A percentile compares a stretch with the other conserved stretches of the same genome.
Evolutionary conservation across 1,284 basidiomycete genomes (phyloP).

Genomic region (Ustilago loliicola): DNA sequence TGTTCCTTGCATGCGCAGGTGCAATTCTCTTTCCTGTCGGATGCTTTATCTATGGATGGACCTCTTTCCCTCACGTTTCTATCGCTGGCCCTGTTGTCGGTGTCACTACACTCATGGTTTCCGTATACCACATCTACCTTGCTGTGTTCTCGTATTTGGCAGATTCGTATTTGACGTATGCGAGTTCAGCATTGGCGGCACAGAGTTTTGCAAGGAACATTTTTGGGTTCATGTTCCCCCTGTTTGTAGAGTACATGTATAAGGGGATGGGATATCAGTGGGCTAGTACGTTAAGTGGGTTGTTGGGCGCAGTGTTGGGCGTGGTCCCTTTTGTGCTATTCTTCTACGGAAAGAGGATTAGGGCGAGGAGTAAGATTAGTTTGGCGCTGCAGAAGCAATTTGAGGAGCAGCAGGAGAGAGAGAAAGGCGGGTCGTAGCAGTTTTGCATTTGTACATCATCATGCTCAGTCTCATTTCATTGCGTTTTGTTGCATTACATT

Average conservation of each 20-base stretch:
- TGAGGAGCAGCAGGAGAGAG: slow-evolving; percentile 20
- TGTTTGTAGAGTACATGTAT: slow-evolving; percentile 74
- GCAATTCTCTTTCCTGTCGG: slow-evolving; percentile 59
- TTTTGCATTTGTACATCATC: neutral
- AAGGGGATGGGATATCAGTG: slow-evolving; percentile 77
- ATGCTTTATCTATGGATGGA: slow-evolving; percentile 70
- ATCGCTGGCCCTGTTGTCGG: slow-evolving; percentile 70
- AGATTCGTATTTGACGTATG: slow-evolving; percentile 74
- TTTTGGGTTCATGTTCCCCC: slow-evolving; percentile 56
- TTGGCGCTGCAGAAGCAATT: slow-evolving; percentile 39
- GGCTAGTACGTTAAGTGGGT: slow-evolving; percentile 79
- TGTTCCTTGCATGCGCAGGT: slow-evolving; percentile 71
- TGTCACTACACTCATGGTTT: slow-evolving; percentile 54
- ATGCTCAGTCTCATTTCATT: too few species aligned
- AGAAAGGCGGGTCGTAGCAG: neutral
- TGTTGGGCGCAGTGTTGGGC: slow-evolving; percentile 76
- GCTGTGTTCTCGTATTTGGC: slow-evolving; percentile 75
- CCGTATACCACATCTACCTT: slow-evolving; percentile 68
- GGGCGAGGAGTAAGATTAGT: slow-evolving; percentile 76
- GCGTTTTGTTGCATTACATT: neutral
- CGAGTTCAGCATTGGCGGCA: slow-evolving; percentile 82
- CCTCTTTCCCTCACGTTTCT: slow-evolving; percentile 39
- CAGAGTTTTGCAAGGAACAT: slow-evolving; percentile 79
- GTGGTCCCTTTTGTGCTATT: slow-evolving; percentile 78
- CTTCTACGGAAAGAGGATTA: slow-evolving; percentile 77